A percentile compares a stretch with the other conserved stretches of the same genome.
Conservation (phyloP, 768 basidiomycete genomes). For the Hortiboletus campestris region DNA sequence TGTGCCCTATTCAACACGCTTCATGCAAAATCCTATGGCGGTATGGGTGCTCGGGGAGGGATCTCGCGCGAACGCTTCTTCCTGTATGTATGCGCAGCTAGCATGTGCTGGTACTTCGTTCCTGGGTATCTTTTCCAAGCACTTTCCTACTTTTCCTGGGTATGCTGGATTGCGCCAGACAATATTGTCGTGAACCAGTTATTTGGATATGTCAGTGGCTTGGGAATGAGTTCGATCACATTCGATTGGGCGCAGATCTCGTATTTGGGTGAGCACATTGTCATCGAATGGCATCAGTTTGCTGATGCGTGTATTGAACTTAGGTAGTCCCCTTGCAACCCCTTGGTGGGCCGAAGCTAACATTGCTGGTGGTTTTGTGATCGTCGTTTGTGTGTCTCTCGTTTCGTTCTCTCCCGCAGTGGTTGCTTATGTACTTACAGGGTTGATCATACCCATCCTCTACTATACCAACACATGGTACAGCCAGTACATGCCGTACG, state of each 20-base stretch:
- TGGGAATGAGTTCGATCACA: conserved; percentile 73
- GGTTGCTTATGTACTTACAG: conserved; percentile 45
- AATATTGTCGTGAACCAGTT: conserved; percentile 71
- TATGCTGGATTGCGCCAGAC: conserved; percentile 68
- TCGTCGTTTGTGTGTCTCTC: conserved; percentile 59
- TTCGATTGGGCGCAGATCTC: conserved; percentile 79
- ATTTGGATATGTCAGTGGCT: conserved; percentile 55
- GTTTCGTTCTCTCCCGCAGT: conserved; percentile 43
- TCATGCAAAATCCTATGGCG: conserved; percentile 51
- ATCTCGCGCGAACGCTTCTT: conserved; percentile 56
- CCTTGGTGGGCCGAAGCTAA: conserved; percentile 87
- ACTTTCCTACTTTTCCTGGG: conserved; percentile 59
- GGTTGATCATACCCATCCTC: conserved; percentile 59
- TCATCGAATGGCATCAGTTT: not conserved
- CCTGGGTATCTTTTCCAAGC: conserved; percentile 75
- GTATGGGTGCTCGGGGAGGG: conserved; percentile 43
- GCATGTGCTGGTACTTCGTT: conserved; percentile 50
- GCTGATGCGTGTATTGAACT: not conserved
- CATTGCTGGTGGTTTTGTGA: conserved; percentile 56
- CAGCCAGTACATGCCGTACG: conserved; percentile 54
- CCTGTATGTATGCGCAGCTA: conserved; percentile 37
- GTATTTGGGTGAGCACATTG: conserved; percentile 22
- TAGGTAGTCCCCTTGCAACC: conserved; percentile 58
- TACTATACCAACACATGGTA: conserved; percentile 71
- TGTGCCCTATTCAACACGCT: conserved; percentile 75